These are phyloP conservation scores for Truncatella angustata DNA, from an alignment of 2,329 filamentous ascomycete genomes.

Conservation along the genomic window DNA sequence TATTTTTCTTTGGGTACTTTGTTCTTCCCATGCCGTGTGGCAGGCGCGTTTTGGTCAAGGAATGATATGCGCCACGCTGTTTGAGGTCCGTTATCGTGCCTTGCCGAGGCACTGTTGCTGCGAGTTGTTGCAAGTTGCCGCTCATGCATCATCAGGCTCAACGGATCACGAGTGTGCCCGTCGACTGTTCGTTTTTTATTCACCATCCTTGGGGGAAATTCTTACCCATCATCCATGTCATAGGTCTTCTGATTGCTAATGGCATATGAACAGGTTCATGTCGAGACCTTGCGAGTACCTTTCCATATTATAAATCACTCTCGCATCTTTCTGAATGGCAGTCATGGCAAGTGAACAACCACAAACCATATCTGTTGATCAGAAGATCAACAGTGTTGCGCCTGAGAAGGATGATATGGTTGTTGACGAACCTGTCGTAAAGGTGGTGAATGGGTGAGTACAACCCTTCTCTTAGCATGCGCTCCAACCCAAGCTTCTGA, in stretches of 20 bases:
- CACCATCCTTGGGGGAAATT: background rate
- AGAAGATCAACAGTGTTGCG: constrained; percentile 15
- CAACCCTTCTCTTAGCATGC: background rate
- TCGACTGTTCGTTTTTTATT: background rate
- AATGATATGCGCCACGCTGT: background rate
- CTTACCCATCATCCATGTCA: no score
- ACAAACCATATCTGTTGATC: constrained; percentile 21
- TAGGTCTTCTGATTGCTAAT: background rate
- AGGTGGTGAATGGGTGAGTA: constrained; percentile 57
- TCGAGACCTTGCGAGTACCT: background rate
- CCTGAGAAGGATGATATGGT: constrained; percentile 43
- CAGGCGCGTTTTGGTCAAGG: no score
- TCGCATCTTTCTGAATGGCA: constrained; percentile 21
- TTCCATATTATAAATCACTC: background rate
- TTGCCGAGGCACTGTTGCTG: background rate
- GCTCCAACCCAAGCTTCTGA: background rate
- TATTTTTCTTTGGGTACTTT: no score
- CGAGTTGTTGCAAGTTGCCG: no score
- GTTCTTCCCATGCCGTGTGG: no score
- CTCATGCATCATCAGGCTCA: no score
- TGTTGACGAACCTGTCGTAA: constrained; percentile 40
- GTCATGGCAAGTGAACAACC: constrained; percentile 32
- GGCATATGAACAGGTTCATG: constrained; percentile 3
- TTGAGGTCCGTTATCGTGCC: background rate
- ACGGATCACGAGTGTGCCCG: background rate